Evolutionary conservation across 2,329 filamentous ascomycete genomes (phyloP).

Genomic region (Verticillium isaacii): DNA sequence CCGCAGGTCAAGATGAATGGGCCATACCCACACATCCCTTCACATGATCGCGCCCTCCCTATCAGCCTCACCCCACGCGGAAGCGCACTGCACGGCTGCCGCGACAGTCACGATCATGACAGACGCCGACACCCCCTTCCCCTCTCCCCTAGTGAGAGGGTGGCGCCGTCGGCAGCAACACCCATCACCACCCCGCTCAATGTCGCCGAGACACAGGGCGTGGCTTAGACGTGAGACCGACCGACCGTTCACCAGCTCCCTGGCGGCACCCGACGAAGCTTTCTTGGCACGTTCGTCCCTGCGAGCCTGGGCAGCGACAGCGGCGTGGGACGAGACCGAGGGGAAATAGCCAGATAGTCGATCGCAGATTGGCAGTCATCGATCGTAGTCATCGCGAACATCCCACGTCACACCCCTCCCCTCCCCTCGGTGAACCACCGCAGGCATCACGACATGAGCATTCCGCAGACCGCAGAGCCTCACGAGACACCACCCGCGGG

Average conservation of each 20-base stretch:
- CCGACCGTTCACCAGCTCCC: not conserved
- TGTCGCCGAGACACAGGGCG: not conserved
- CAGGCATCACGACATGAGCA: not conserved
- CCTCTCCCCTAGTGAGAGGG: not conserved
- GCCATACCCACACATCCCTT: not conserved
- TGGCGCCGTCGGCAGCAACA: not conserved
- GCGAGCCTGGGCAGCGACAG: not conserved
- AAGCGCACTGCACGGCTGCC: not conserved
- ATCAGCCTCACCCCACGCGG: not conserved
- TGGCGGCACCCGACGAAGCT: not conserved
- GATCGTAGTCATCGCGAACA: not conserved
- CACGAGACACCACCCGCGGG: not conserved
- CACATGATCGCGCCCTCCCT: not conserved
- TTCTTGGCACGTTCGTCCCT: not conserved
- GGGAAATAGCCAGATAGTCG: not conserved
- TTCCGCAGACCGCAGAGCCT: not conserved
- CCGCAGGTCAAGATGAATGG: not conserved
- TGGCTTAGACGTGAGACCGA: not conserved
- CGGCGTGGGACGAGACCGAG: not conserved
- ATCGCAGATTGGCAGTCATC: not conserved
- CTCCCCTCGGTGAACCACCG: not conserved
- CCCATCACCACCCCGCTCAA: not conserved
- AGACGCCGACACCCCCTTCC: not conserved
- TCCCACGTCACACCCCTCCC: not conserved
- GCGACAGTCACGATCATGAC: not conserved